phyloP scores from a whole-genome alignment of 1,284 basidiomycete genomes.

The Apiotrichum laibachii region DNA sequence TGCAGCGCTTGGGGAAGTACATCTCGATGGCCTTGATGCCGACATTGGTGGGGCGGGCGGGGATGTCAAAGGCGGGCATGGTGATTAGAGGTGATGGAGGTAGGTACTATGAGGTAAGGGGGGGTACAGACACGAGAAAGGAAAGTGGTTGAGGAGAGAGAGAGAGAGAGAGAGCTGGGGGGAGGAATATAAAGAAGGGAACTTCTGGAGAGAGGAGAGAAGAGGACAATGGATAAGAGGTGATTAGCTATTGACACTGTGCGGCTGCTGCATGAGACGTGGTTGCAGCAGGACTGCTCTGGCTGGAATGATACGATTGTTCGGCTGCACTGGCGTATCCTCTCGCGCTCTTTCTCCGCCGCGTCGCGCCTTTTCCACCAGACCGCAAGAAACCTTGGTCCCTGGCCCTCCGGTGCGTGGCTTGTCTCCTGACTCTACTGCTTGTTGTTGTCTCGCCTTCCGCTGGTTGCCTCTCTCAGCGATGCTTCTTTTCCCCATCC shows the following conservation, averaged over 20 bases:
- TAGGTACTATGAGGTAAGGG: not conserved
- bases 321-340: not conserved
- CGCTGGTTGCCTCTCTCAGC: too few relatives aligned
- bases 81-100: conserved; percentile 4
- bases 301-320: too few relatives aligned
- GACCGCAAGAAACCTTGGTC: too few relatives aligned
- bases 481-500: too few relatives aligned
- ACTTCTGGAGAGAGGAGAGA: not conserved
- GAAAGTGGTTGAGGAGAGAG: not conserved
- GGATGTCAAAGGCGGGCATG: conserved; percentile 43
- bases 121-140: not conserved
- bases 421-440: not conserved
- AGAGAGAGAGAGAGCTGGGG: not conserved
- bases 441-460: too few relatives aligned
- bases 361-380: not conserved
- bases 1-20: conserved; percentile 91
- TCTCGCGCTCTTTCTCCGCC: conserved; percentile 1
- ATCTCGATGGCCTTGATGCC: conserved; percentile 89
- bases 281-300: too few relatives aligned
- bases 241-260: not conserved
- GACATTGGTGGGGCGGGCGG: conserved; percentile 77
- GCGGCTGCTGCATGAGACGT: too few relatives aligned
- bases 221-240: not conserved
- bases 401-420: not conserved
- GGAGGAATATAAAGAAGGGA: not conserved